A percentile compares a stretch with the other conserved stretches of the same genome.
phyloP scores from a whole-genome alignment of 2,329 filamentous ascomycete genomes.

The Dothideomycetidae sp. region DNA sequence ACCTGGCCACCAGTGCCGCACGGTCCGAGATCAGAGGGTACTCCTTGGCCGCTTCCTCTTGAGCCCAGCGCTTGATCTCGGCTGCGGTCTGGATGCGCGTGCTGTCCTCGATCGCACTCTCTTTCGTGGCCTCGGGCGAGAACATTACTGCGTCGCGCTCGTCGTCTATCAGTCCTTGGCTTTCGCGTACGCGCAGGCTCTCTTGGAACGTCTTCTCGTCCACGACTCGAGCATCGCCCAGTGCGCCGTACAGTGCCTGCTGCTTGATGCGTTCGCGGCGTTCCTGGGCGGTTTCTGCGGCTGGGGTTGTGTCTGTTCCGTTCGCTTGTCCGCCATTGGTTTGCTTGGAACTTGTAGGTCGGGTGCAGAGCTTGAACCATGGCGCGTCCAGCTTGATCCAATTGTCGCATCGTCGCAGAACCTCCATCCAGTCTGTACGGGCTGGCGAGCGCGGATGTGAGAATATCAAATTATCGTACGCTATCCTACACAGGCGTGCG shows the following conservation, averaged over 20 bases:
- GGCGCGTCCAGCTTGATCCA: constrained; percentile 51
- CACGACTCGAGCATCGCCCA: constrained; percentile 52
- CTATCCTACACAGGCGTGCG: constrained; percentile 56
- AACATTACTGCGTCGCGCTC: constrained; percentile 23
- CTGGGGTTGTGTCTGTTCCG: constrained; percentile 4
- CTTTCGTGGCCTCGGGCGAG: not conserved
- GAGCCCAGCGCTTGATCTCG: constrained; percentile 42
- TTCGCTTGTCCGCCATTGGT: constrained; percentile 13
- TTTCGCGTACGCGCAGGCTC: constrained; percentile 47
- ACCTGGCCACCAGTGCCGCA: constrained; percentile 52
- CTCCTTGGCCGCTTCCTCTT: constrained; percentile 52
- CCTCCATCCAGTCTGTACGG: constrained; percentile 66
- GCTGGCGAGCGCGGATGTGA: constrained; percentile 56
- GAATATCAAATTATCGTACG: constrained; percentile 70
- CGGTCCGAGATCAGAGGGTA: constrained; percentile 57
- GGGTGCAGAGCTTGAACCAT: constrained; percentile 57
- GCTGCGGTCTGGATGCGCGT: not conserved
- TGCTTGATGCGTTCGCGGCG: constrained; percentile 46
- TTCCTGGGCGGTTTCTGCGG: constrained; percentile 30
- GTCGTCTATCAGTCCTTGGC: constrained; percentile 43
- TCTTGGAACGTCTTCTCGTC: constrained; percentile 53
- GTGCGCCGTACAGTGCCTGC: constrained; percentile 51
- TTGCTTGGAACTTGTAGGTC: constrained; percentile 21
- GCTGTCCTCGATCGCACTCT: constrained; percentile 1
- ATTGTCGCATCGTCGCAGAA: constrained; percentile 52